These are phyloP conservation scores for Albugo laibachii DNA, from an alignment of 352 stramenopile species.

Conservation along the genomic window DNA sequence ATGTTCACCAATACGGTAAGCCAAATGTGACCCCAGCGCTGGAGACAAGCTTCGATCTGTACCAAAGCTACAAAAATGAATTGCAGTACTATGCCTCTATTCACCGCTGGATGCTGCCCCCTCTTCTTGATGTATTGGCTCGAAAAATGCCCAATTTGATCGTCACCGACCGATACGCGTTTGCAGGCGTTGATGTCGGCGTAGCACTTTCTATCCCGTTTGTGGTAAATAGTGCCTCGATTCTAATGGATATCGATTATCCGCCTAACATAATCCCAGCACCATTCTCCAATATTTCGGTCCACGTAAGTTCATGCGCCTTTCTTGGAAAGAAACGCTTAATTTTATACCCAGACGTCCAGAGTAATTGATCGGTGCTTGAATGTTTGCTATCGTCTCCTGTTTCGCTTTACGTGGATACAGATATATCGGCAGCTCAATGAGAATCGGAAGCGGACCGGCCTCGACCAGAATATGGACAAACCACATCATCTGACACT, in stretches of 20 bases:
- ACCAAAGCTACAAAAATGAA: conserved; percentile 41
- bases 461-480: conserved; percentile 30
- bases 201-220: conserved; percentile 46
- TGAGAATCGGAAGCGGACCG: conserved; percentile 23
- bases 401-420: conserved; percentile 43
- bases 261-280: conserved; percentile 57
- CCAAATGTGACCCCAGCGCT: conserved; percentile 2
- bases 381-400: conserved; percentile 56
- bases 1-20: conserved; percentile 24
- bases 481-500: conserved; percentile 45
- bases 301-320: conserved; percentile 27
- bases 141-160: conserved; percentile 45
- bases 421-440: conserved; percentile 47
- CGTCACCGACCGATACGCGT: conserved; percentile 63
- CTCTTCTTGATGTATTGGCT: conserved; percentile 35
- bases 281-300: conserved; percentile 67
- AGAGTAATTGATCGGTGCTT: conserved; percentile 60
- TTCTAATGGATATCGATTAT: conserved; percentile 72
- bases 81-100: conserved; percentile 63
- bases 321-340: conserved; percentile 1
- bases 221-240: conserved; percentile 57
- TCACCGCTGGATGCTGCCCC: conserved; percentile 45
- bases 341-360: conserved; percentile 3
- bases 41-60: conserved; percentile 22
- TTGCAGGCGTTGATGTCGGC: conserved; percentile 51